These are phyloP conservation scores for Penicillium sp. DNA, from an alignment of 2,329 filamentous ascomycete species.

Conservation along the genomic window DNA sequence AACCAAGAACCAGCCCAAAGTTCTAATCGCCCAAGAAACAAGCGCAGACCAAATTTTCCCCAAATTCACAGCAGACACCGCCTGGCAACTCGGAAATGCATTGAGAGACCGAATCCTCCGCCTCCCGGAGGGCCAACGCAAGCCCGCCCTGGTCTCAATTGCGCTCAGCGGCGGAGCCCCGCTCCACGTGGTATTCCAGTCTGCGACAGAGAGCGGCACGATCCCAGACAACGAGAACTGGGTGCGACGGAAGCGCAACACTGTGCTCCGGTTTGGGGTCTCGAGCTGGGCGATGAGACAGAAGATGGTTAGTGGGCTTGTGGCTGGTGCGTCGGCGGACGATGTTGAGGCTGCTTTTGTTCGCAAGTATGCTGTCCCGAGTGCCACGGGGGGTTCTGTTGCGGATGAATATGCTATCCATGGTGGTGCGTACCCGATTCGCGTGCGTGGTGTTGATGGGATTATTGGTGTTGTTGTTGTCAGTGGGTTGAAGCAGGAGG, in stretches of 20 bases:
- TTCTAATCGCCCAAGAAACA: slow-evolving; percentile 32
- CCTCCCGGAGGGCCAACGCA: slow-evolving; percentile 32
- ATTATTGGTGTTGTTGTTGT: slow-evolving; percentile 73
- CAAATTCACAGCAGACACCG: slow-evolving; percentile 40
- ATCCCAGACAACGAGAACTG: slow-evolving; percentile 69
- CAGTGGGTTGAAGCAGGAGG: slow-evolving; percentile 70
- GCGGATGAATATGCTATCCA: slow-evolving; percentile 70
- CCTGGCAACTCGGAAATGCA: slow-evolving; percentile 39
- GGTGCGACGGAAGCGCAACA: slow-evolving; percentile 69
- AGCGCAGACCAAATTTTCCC: slow-evolving; percentile 32
- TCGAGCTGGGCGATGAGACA: slow-evolving; percentile 70
- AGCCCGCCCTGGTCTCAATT: slow-evolving; percentile 44
- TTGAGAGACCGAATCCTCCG: slow-evolving; percentile 40
- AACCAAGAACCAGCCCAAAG: slow-evolving; percentile 21
- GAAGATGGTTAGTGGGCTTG: slow-evolving; percentile 50
- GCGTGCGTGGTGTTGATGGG: slow-evolving; percentile 71
- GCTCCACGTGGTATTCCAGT: slow-evolving; percentile 67
- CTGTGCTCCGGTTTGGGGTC: slow-evolving; percentile 67
- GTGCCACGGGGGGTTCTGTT: slow-evolving; percentile 43
- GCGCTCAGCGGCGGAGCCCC: slow-evolving; percentile 28
- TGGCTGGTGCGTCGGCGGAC: slow-evolving; percentile 17
- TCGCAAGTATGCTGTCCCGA: slow-evolving; percentile 62
- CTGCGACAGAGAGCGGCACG: slow-evolving; percentile 63
- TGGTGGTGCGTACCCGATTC: slow-evolving; percentile 71
- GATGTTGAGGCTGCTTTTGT: slow-evolving; percentile 65